phyloP scores from a whole-genome alignment of 1,139 yeast genomes.

The Blastobotrys proliferans region DNA sequence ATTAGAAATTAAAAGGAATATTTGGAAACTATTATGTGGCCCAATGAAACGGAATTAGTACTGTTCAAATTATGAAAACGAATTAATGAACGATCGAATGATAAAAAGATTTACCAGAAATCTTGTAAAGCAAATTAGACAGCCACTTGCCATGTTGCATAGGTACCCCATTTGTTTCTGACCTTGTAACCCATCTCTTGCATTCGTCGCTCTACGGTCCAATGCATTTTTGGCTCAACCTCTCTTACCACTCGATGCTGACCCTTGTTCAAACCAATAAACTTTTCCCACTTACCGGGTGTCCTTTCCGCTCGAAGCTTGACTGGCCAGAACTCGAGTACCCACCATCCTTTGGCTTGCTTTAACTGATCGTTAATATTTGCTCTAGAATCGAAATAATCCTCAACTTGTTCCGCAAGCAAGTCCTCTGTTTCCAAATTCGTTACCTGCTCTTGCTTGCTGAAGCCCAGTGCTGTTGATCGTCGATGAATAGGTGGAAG shows the following conservation, averaged over 20 bases:
- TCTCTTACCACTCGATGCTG: slow-evolving; percentile 9
- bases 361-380: slow-evolving; percentile 8
- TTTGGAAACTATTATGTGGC: too few species aligned
- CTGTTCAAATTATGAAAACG: too few species aligned
- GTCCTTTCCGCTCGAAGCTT: slow-evolving; percentile 1
- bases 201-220: slow-evolving; percentile 11
- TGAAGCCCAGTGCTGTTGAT: slow-evolving; percentile 7
- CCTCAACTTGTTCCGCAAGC: slow-evolving; percentile 9
- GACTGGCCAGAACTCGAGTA: slow-evolving; percentile 10
- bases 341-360: slow-evolving; percentile 7
- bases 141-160: slow-evolving; percentile 7
- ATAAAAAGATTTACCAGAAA: too few species aligned
- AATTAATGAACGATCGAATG: too few species aligned
- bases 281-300: slow-evolving; percentile 10
- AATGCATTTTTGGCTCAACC: slow-evolving; percentile 8
- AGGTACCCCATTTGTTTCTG: slow-evolving; percentile 1
- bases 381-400: slow-evolving; percentile 10
- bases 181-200: slow-evolving; percentile 6
- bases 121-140: too few species aligned
- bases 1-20: too few species aligned
- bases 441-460: slow-evolving; percentile 1
- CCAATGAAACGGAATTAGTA: too few species aligned
- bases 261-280: slow-evolving; percentile 8
- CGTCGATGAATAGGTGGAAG: slow-evolving; percentile 6
- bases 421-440: slow-evolving; percentile 1